Percentiles rank a stretch among this genome's conserved stretches.
Conservation (phyloP, 2,329 filamentous ascomycete species). For the Alternaria brassicicola region DNA sequence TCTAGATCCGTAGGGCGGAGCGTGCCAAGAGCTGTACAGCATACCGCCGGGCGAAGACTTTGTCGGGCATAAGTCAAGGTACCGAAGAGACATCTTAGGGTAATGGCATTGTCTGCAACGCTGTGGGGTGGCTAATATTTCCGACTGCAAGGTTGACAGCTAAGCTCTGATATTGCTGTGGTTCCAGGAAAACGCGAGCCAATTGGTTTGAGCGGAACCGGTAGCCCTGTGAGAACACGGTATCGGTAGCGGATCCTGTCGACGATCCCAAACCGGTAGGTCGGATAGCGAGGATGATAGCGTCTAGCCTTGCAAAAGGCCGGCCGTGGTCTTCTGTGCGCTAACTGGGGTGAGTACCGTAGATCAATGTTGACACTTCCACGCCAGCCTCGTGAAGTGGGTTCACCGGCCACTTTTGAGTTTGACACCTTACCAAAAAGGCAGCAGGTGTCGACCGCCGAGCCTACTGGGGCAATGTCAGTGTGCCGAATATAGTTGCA, state of each 20-base stretch:
- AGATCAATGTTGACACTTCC: constrained; percentile 5
- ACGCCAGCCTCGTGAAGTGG: constrained; percentile 5
- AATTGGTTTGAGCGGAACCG: constrained; percentile 4
- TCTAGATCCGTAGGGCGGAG: not conserved
- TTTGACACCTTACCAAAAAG: not conserved
- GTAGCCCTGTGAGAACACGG: constrained; percentile 6
- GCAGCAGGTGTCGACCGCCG: not conserved
- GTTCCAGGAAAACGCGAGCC: not conserved
- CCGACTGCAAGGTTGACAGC: not conserved
- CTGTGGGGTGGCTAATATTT: not conserved
- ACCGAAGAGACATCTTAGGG: not conserved
- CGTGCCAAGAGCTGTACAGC: not conserved
- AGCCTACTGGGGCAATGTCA: not conserved
- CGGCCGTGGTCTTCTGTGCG: not conserved
- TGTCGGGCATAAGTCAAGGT: not conserved
- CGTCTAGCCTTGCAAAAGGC: not conserved
- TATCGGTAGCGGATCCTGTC: not conserved
- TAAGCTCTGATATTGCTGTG: constrained; percentile 1
- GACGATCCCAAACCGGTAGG: constrained; percentile 6
- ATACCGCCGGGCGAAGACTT: not conserved
- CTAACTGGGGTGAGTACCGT: constrained; percentile 1
- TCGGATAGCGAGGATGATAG: constrained; percentile 5
- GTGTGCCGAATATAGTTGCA: not conserved
- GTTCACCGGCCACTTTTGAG: constrained; percentile 2
- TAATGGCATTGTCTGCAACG: not conserved